Evolutionary conservation across 106 monocot species (phyloP), one percentile per base, ranked within the genome.

Genomic region (Phalaenopsis aphrodite): DNA sequence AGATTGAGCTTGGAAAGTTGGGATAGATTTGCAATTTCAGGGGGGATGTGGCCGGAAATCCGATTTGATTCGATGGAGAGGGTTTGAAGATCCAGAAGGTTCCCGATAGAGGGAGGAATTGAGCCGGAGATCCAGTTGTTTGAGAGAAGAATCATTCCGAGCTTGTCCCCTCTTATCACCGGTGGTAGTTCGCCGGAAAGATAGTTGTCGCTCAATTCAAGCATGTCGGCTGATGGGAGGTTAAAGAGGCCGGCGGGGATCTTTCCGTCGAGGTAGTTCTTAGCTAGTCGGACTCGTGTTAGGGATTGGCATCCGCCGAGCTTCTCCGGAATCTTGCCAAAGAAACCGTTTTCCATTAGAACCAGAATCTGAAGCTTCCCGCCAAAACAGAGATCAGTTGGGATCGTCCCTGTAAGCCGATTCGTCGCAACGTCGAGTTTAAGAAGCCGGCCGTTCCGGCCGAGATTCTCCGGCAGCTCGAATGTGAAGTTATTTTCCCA

Each of bases 401-500:
- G 95, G 21, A 95, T 84, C 69, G 78, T 23, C 18, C 95, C 93
- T 14, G 91, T 93, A 30, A 95, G 81, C 14, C 85, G 82, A 64
- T 95, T 95, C 57, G 42, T 79, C 5, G 95, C 79, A 16, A 91
- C 83, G 41, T 95, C 93, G 3, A 95, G 86, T 80, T 84, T 84
- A 17, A 46, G 74, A 39, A 95, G 85, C 45, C 83, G 75, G 15
- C 92, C 83, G 71, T 81, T 95, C 71, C 38, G 77, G 4, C 95
- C 95, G 2, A 95, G 81, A 10, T 46, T 52, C 10, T 56, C 76
- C 1, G 95, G 95, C 18, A 95, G 57, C 71, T 85, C 85, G 24
- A 86, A 78, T 8, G 95, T 92, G 55, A 95, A 84, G 73, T 95
- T 95, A 77, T 95, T 95, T 41, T 85, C 87, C 95, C 95, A 95